Conservation (phyloP, 352 stramenopile genomes). For the Pythium monospermum region DNA sequence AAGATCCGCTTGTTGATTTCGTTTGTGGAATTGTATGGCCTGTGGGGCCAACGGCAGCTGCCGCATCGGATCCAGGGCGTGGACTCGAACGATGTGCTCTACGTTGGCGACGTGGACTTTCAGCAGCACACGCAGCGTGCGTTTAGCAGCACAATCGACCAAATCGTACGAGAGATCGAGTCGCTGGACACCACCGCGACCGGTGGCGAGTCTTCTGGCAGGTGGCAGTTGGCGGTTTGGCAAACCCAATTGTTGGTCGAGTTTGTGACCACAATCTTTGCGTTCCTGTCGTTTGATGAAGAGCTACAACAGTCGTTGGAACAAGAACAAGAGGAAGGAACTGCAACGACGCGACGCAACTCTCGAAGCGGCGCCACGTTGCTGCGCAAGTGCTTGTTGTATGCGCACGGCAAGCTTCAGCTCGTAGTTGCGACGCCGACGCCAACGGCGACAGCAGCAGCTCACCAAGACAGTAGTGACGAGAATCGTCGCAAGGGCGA, state of each 20-base stretch:
- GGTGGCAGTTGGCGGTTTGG: background rate
- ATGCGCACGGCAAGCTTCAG: conserved; percentile 7
- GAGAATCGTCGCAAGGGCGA: background rate
- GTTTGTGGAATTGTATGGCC: conserved; percentile 46
- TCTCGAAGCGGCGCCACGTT: conserved; percentile 12
- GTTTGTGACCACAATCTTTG: conserved; percentile 2
- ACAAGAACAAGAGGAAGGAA: too few relatives aligned
- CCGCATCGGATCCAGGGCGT: conserved; percentile 37
- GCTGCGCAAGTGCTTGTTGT: conserved; percentile 17
- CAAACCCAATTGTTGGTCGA: conserved; percentile 20
- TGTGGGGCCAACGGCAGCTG: conserved; percentile 53
- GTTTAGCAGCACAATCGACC: conserved; percentile 50
- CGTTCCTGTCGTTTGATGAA: conserved; percentile 20
- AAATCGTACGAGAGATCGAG: conserved; percentile 47
- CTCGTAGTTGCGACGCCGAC: background rate
- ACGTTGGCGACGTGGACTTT: conserved; percentile 58
- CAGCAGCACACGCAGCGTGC: conserved; percentile 34
- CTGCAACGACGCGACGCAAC: background rate
- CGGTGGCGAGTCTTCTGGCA: too few relatives aligned
- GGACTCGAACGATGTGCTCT: conserved; percentile 85
- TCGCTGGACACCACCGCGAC: background rate
- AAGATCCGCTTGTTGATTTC: conserved; percentile 39
- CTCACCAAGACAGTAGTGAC: too few relatives aligned
- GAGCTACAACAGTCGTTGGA: too few relatives aligned
- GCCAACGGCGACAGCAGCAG: background rate